Evolutionary conservation across 1,139 yeast species (phyloP).

Genomic region (Debaryomyces subglobosus): DNA sequence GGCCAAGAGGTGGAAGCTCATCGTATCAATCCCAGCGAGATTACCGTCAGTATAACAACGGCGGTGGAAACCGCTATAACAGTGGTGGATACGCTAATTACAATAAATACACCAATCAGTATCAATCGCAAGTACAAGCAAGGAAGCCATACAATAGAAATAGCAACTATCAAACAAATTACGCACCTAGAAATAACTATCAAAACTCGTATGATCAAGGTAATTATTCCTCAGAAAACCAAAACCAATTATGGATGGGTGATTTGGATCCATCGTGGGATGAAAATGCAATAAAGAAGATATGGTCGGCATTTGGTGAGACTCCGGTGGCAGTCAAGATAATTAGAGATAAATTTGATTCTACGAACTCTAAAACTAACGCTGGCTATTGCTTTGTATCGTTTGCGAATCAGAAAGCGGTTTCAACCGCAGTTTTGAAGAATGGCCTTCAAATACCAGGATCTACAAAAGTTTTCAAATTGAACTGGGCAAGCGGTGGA

Average conservation of each 20-base stretch:
- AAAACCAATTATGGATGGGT: conserved; percentile 82
- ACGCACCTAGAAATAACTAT: conserved; percentile 10
- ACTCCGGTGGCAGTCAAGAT: conserved; percentile 40
- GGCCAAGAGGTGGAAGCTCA: conserved; percentile 6
- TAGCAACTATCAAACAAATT: conserved; percentile 5
- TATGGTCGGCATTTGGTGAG: conserved; percentile 60
- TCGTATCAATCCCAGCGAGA: conserved; percentile 7
- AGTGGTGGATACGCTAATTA: conserved; percentile 1
- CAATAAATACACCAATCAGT: conserved; percentile 1
- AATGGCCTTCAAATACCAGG: conserved; percentile 74
- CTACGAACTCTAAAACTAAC: conserved; percentile 23
- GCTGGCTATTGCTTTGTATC: conserved; percentile 78
- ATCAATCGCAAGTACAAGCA: conserved; percentile 3
- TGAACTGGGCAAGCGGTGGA: conserved; percentile 83
- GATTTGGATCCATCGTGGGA: conserved; percentile 88
- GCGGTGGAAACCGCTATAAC: not conserved
- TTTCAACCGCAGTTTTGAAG: conserved; percentile 68
- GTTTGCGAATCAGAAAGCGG: conserved; percentile 66
- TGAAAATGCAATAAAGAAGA: conserved; percentile 62
- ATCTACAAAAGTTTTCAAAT: conserved; percentile 58
- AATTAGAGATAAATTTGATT: conserved; percentile 36
- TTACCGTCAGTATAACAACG: conserved; percentile 5
- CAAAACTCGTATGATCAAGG: conserved; percentile 18
- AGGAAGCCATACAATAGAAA: conserved; percentile 9
- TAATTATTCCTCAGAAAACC: conserved; percentile 12